Evolutionary conservation across 1,284 basidiomycete genomes (phyloP).

Genomic region (Puccinia polysora): DNA sequence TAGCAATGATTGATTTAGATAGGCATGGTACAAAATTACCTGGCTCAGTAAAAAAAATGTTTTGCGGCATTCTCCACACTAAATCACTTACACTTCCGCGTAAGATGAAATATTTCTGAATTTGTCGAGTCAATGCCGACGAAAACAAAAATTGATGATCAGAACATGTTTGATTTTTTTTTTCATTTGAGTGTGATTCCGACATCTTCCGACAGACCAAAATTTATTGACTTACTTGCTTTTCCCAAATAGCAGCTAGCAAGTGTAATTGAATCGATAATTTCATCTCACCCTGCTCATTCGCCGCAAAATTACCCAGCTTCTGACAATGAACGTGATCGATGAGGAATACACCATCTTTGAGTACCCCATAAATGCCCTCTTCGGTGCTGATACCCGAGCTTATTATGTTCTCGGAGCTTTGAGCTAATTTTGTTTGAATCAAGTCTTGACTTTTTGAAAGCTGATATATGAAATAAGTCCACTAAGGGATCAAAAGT

Average conservation of each 20-base stretch:
- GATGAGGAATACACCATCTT: constrained; percentile 35
- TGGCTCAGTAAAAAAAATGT: too few species aligned
- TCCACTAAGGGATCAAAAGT: constrained; percentile 11
- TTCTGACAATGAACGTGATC: constrained; percentile 21
- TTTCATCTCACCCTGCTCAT: constrained; percentile 37
- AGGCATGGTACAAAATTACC: too few species aligned
- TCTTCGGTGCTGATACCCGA: constrained; percentile 37
- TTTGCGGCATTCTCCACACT: too few species aligned
- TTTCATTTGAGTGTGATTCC: too few species aligned
- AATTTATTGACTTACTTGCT: constrained; percentile 17
- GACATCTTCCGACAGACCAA: too few species aligned
- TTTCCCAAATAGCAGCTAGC: constrained; percentile 39
- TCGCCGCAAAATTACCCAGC: constrained; percentile 10
- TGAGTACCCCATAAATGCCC: constrained; percentile 32
- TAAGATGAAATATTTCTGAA: constrained; percentile 33
- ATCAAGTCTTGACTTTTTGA: constrained; percentile 41
- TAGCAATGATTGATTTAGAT: neutral
- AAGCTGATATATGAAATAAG: constrained; percentile 34
- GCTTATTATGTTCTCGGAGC: constrained; percentile 28
- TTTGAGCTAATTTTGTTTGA: constrained; percentile 29
- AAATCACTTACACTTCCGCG: constrained; percentile 29
- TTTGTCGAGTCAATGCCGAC: neutral
- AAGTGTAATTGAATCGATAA: constrained; percentile 41
- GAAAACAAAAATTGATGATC: neutral
- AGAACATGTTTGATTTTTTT: neutral